Percentiles rank a stretch among this genome's conserved stretches.
These are phyloP conservation scores for Cunninghamia lanceolata DNA, from an alignment of 75 land plant genomes.

Conservation along the genomic window DNA sequence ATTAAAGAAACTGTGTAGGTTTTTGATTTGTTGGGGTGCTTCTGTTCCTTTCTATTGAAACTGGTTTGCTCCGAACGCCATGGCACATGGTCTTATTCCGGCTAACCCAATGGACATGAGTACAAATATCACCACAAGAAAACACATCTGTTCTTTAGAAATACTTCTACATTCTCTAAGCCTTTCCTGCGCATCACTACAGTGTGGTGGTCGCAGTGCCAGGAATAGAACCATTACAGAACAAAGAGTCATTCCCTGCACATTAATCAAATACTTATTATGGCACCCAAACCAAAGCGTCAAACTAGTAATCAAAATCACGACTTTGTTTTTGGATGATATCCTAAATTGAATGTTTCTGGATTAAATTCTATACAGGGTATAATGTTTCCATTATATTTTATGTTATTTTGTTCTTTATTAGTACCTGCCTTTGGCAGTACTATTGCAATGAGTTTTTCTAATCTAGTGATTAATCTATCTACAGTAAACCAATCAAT, in stretches of 20 bases:
- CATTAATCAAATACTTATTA: background rate
- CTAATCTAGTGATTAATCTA: too few species aligned
- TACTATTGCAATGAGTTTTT: too few species aligned
- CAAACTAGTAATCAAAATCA: background rate
- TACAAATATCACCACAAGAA: background rate
- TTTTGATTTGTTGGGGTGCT: background rate
- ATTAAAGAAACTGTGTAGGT: constrained; percentile 11
- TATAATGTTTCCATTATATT: too few species aligned
- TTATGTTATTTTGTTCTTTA: too few species aligned
- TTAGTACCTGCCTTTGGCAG: too few species aligned
- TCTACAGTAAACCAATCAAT: too few species aligned
- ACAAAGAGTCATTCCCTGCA: background rate
- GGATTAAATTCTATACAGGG: too few species aligned
- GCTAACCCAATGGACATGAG: background rate
- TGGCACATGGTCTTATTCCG: background rate
- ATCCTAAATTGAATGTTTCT: too few species aligned
- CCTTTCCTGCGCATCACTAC: background rate
- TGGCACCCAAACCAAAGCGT: too few species aligned
- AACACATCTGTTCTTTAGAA: background rate
- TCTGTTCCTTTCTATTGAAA: background rate
- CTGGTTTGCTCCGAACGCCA: constrained; percentile 7
- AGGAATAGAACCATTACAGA: background rate
- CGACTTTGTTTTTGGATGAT: too few species aligned
- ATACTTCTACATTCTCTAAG: background rate
- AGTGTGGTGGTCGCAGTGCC: background rate